Base-by-base conservation (phyloP, 2,329 filamentous ascomycete species). In the Ceratocystiopsis brevicomis region DNA sequence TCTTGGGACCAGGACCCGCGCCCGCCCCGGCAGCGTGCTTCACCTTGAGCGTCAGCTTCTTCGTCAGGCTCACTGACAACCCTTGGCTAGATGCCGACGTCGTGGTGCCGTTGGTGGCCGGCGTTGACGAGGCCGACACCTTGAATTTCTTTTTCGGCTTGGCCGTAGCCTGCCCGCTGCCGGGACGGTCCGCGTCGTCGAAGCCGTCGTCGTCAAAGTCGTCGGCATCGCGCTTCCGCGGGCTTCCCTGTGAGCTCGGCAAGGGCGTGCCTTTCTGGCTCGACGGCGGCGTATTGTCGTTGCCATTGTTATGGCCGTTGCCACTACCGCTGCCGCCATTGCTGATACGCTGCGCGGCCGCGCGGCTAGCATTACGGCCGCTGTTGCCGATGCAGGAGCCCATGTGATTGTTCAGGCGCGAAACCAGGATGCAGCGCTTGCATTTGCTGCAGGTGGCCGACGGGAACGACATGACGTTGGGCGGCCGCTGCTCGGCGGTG, bases 381-480 rank as follows among this genome's bases (percentile, higher is more conserved):
- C 72, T 76, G 54, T 76, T 78, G 38, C 73, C 74, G 47, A 78
- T 78, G 54, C 74, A 78, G 16, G 72, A 76, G 33, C 72, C 72
- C 73, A 79, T 78, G 57, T 79, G 75, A 48, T 77, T 77, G 56
- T 77, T 78, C 48, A 79, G 61, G 37, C 74, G 67, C 44, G 73
- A 76, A 42, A 78, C 73, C 45, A 76, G 65, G 42, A 78, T 73
- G 56, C 73, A 77, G 21, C 72, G 67, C 54, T 76, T 76, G 64
- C 75, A 79, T 53, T 77, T 76, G 61, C 71, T 75, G 57, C 75
- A 79, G 19, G 74, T 78, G 38, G 73, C 73, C 18, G 73, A 76
- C 16, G 75, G 74, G 51, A 76, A 78, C 1, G 72, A 73, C 32
- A 78, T 66, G 42, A 76, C 71, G 51, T 78, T 76, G 10, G 69